Conservation (phyloP, 345 rosid genomes). For the Gossypium herbaceum region DNA sequence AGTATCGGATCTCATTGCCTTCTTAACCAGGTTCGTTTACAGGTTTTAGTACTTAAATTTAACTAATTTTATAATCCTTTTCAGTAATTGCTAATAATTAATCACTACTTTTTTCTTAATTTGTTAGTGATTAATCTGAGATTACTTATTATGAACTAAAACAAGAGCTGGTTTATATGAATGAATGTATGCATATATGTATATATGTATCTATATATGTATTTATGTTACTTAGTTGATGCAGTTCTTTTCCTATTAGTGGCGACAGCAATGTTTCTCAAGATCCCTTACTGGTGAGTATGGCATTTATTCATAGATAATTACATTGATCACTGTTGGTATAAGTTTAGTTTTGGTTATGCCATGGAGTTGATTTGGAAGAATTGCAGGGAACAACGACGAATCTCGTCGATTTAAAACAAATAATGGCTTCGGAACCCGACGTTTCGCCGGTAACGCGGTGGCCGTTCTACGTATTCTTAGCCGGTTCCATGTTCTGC, state of each 20-base stretch:
- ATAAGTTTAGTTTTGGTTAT: background rate
- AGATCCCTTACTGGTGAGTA: constrained; percentile 47
- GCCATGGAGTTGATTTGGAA: background rate
- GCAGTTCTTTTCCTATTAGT: constrained; percentile 46
- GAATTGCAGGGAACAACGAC: constrained; percentile 40
- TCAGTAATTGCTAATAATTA: background rate
- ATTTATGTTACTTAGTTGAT: background rate
- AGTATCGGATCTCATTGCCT: constrained; percentile 45
- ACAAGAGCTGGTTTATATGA: background rate
- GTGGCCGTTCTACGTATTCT: constrained; percentile 82
- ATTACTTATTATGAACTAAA: background rate
- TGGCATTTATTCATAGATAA: background rate
- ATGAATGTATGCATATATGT: background rate
- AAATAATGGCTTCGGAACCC: constrained; percentile 13
- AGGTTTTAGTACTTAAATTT: background rate
- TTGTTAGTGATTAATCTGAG: background rate
- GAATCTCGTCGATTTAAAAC: constrained; percentile 32
- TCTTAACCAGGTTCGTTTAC: constrained; percentile 37
- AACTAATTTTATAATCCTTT: background rate
- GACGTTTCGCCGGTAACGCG: constrained; percentile 31
- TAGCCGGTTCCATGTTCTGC: constrained; percentile 81
- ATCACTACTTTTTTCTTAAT: background rate
- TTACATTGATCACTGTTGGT: too few relatives aligned
- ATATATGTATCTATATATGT: background rate
- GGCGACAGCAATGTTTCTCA: constrained; percentile 38